These are phyloP conservation scores for Boletus edulis DNA, from an alignment of 768 basidiomycete species.

Conservation along the genomic window DNA sequence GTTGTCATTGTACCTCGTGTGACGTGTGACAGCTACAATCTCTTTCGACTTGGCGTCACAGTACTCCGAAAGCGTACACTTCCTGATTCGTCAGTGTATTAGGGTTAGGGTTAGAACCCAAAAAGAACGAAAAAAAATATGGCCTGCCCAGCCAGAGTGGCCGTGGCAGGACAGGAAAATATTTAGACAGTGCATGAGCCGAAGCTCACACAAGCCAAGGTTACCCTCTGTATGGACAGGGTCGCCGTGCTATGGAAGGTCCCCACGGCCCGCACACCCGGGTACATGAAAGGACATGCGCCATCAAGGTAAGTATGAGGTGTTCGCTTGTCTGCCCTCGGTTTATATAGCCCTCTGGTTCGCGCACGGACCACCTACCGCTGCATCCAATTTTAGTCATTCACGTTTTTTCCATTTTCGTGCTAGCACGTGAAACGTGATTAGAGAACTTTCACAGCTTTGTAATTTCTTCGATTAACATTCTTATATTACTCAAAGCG, in stretches of 20 bases:
- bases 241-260: slow-evolving; percentile 70
- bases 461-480: too few species aligned
- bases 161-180: slow-evolving; percentile 67
- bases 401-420: neutral
- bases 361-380: slow-evolving; percentile 31
- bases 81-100: neutral
- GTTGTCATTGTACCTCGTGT: too few species aligned
- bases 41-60: too few species aligned
- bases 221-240: slow-evolving; percentile 61
- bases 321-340: fast-evolving
- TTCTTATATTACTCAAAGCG: too few species aligned
- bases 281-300: neutral
- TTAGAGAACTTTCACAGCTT: too few species aligned
- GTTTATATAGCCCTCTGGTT: slow-evolving; percentile 26
- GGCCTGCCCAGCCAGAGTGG: slow-evolving; percentile 52
- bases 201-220: slow-evolving; percentile 61
- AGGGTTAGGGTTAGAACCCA: slow-evolving; percentile 48
- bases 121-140: slow-evolving; percentile 34
- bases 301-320: slow-evolving; percentile 39
- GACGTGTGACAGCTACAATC: too few species aligned
- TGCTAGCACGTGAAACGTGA: slow-evolving; percentile 14
- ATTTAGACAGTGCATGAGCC: slow-evolving; percentile 73
- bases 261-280: slow-evolving; percentile 53
- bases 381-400: neutral
- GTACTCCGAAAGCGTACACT: too few species aligned